These are phyloP conservation scores for Inonotus obliquus DNA, from an alignment of 1,284 basidiomycete genomes.

Conservation along the genomic window DNA sequence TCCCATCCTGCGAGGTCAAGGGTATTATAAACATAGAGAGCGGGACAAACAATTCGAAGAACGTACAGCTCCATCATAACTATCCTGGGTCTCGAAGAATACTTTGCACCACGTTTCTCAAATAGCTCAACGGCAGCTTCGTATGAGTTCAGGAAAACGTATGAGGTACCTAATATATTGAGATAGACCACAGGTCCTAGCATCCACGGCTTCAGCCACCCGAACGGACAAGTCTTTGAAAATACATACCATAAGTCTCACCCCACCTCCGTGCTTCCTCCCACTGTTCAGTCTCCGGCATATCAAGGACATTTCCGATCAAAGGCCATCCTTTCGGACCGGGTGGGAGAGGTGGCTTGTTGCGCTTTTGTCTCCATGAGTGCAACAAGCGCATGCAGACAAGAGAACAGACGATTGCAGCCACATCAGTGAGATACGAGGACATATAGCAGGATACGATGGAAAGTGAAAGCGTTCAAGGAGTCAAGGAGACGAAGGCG, in stretches of 20 bases:
- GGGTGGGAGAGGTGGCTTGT: not conserved
- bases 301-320: slow-evolving; percentile 20
- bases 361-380: not conserved
- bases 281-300: slow-evolving; percentile 18
- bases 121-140: slow-evolving; percentile 22
- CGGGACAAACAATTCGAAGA: not conserved
- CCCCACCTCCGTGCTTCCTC: slow-evolving; percentile 18
- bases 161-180: slow-evolving; percentile 20
- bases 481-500: not conserved
- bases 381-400: not conserved
- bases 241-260: slow-evolving; percentile 19
- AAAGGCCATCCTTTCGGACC: slow-evolving; percentile 20
- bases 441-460: not conserved
- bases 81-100: slow-evolving; percentile 22
- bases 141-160: slow-evolving; percentile 24
- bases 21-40: not conserved
- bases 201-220: too few species aligned
- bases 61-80: slow-evolving; percentile 10
- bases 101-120: slow-evolving; percentile 22
- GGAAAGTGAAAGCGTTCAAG: too few species aligned
- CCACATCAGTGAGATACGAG: not conserved
- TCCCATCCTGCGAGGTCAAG: not conserved
- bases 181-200: slow-evolving; percentile 10
- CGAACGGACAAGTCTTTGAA: too few species aligned
- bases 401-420: not conserved